A percentile compares a stretch with the other conserved stretches of the same genome.
phyloP scores from a whole-genome alignment of 768 basidiomycete genomes.

The Termitomyces sp. region DNA sequence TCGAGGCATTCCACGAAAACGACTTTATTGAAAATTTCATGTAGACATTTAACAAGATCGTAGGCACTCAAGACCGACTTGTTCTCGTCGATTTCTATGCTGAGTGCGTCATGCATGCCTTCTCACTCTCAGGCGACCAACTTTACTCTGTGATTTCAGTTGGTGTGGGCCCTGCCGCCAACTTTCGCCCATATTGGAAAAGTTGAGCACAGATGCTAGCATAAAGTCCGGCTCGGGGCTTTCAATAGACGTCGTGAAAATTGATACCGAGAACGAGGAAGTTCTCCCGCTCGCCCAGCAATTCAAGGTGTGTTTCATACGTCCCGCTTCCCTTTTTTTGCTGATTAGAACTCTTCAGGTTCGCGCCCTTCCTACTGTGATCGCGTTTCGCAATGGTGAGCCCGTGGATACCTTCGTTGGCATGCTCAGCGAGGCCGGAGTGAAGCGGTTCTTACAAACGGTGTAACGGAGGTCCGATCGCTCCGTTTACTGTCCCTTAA shows the following conservation, averaged over 20 bases:
- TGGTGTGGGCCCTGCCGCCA: slow-evolving; percentile 78
- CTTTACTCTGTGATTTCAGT: slow-evolving; percentile 26
- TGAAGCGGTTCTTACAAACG: slow-evolving; percentile 40
- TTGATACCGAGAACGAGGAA: slow-evolving; percentile 55
- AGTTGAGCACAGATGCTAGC: slow-evolving; percentile 39
- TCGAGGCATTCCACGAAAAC: background rate
- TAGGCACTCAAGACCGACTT: slow-evolving; percentile 38
- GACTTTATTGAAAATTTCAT: background rate
- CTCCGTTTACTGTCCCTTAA: background rate
- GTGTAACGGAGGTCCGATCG: slow-evolving; percentile 20
- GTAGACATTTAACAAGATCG: slow-evolving; percentile 34
- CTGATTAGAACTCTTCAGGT: slow-evolving; percentile 37
- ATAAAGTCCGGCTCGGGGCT: slow-evolving; percentile 45
- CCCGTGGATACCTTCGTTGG: slow-evolving; percentile 59
- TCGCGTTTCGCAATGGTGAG: slow-evolving; percentile 67
- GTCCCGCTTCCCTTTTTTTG: background rate
- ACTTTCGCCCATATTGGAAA: slow-evolving; percentile 65
- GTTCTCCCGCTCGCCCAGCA: slow-evolving; percentile 44
- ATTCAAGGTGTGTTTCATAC: slow-evolving; percentile 37
- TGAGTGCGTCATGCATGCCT: slow-evolving; percentile 41
- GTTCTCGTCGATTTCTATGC: slow-evolving; percentile 80
- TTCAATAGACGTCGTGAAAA: slow-evolving; percentile 65
- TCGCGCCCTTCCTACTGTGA: slow-evolving; percentile 71
- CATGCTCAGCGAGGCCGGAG: slow-evolving; percentile 37
- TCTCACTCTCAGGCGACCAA: background rate